Evolutionary conservation across 345 rosid species (phyloP).

Genomic region (Rhodamnia rubescens): DNA sequence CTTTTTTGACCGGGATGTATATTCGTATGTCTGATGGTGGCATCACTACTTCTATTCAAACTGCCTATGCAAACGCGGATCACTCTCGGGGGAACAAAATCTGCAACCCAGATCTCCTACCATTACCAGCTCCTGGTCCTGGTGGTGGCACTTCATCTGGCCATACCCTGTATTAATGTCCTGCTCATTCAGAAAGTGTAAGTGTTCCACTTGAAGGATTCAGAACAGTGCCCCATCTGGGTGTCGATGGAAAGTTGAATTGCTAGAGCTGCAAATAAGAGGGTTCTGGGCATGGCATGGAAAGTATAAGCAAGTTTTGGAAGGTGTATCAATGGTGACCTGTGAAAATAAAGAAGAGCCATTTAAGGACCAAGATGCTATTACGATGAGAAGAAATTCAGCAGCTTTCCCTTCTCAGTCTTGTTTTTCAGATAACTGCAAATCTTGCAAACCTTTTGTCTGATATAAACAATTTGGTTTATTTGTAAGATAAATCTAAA

Average conservation of each 20-base stretch:
- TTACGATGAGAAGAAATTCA: conserved; percentile 1
- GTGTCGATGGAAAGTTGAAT: conserved; percentile 19
- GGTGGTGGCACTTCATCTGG: conserved; percentile 9
- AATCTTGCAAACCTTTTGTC: not conserved
- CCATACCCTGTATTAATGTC: conserved; percentile 7
- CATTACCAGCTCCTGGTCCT: conserved; percentile 13
- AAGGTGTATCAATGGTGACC: conserved; percentile 9
- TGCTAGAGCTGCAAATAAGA: conserved; percentile 1
- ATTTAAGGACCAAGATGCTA: conserved; percentile 7
- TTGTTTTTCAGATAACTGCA: not conserved
- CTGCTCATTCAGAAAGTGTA: conserved; percentile 11
- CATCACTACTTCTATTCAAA: conserved; percentile 3
- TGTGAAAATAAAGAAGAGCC: conserved; percentile 7
- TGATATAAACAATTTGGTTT: not conserved
- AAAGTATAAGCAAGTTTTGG: conserved; percentile 1
- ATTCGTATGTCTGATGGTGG: conserved; percentile 5
- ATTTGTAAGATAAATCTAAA: not conserved
- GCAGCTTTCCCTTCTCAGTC: not conserved
- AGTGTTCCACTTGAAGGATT: conserved; percentile 4
- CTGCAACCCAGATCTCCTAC: not conserved
- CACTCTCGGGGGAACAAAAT: conserved; percentile 4
- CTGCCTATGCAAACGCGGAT: conserved; percentile 6
- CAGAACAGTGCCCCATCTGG: conserved; percentile 16
- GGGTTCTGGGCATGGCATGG: conserved; percentile 1
- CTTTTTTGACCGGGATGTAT: conserved; percentile 10